These are phyloP conservation scores for Cercis canadensis DNA, from an alignment of 306 rosid genomes.

Conservation along the genomic window DNA sequence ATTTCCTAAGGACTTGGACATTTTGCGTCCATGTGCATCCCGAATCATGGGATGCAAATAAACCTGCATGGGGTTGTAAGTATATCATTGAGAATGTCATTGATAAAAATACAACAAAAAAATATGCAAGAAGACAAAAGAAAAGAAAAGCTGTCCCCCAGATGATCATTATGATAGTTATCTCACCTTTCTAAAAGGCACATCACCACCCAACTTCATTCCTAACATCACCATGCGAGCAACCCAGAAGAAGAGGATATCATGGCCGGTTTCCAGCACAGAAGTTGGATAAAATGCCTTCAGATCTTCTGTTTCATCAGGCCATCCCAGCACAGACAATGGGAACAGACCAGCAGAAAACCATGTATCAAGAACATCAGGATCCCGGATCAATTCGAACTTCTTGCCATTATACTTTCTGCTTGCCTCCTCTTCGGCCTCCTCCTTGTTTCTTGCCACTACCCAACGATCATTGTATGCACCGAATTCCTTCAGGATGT, in stretches of 20 bases:
- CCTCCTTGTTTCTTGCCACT: conserved; percentile 78
- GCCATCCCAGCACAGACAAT: conserved; percentile 94
- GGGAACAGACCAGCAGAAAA: conserved; percentile 97
- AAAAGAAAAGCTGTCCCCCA: not conserved
- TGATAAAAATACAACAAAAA: conserved; percentile 2
- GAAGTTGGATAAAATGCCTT: conserved; percentile 94
- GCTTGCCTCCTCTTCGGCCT: conserved; percentile 72
- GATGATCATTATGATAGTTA: conserved; percentile 28
- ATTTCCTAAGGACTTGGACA: conserved; percentile 98
- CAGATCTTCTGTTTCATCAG: conserved; percentile 81
- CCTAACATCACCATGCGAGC: conserved; percentile 98
- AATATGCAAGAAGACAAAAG: conserved; percentile 11
- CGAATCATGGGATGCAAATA: conserved; percentile 98
- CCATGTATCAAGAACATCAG: conserved; percentile 98
- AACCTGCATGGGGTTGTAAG: conserved; percentile 55
- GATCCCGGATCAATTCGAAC: conserved; percentile 71
- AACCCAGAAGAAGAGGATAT: conserved; percentile 96
- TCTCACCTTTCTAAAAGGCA: conserved; percentile 80
- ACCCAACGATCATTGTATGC: conserved; percentile 78
- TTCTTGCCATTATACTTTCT: conserved; percentile 63
- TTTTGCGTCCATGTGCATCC: conserved; percentile 98
- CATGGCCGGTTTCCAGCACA: conserved; percentile 96
- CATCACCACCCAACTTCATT: conserved; percentile 80
- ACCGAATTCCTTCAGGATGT: conserved; percentile 71
- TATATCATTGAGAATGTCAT: conserved; percentile 24